Conservation (phyloP, 75 land plant species). For the Pinus taeda region DNA sequence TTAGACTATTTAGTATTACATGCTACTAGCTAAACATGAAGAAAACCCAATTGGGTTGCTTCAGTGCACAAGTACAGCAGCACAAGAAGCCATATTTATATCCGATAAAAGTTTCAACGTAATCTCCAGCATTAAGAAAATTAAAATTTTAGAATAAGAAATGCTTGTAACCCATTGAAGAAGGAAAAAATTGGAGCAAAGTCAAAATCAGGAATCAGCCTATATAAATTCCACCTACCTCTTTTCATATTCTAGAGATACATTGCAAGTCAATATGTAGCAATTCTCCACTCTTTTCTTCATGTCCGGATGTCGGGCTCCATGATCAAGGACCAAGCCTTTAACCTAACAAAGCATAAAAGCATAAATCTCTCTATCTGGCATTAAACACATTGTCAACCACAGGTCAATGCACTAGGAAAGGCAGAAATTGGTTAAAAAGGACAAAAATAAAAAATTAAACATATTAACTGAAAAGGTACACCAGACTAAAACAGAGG, state of each 20-base stretch:
- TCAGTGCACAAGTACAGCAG: neutral
- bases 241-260: conserved; percentile 95
- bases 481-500: too few species aligned
- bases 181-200: neutral
- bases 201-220: neutral
- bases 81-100: neutral
- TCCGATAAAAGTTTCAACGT: too few species aligned
- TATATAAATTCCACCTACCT: conserved; percentile 42
- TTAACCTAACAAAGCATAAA: conserved; percentile 42
- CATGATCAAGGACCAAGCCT: conserved; percentile 93
- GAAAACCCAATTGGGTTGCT: too few species aligned
- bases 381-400: too few species aligned
- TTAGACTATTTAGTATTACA: too few species aligned
- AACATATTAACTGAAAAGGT: too few species aligned
- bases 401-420: too few species aligned
- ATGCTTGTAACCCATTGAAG: neutral
- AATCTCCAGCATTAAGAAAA: neutral
- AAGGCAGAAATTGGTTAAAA: too few species aligned
- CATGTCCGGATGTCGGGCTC: conserved; percentile 96
- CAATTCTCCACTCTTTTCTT: conserved; percentile 89
- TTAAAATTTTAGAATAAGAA: neutral
- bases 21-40: too few species aligned
- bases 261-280: conserved; percentile 91
- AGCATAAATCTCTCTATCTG: too few species aligned
- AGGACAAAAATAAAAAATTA: too few species aligned